Evolutionary conservation across 2,329 filamentous ascomycete genomes (phyloP).

Genomic region (Ambrosiella beaveri): DNA sequence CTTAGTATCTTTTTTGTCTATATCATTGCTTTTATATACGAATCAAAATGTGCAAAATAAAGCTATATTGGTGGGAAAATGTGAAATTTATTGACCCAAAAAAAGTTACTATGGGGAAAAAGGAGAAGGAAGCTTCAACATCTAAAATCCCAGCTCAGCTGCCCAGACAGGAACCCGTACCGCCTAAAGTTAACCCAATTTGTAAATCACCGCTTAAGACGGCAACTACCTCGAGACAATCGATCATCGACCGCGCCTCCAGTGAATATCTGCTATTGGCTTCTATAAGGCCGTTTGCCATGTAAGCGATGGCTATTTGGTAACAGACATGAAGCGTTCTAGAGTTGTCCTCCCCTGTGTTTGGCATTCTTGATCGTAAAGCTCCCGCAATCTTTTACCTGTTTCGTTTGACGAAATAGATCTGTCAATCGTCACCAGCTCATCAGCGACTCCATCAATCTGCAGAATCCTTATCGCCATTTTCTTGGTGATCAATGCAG

Average conservation of each 20-base stretch:
- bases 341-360: too few relatives aligned
- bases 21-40: too few relatives aligned
- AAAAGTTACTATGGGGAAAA: not conserved
- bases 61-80: not conserved
- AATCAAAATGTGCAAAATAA: too few relatives aligned
- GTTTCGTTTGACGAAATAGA: too few relatives aligned
- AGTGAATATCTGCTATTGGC: not conserved
- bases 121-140: not conserved
- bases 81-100: not conserved
- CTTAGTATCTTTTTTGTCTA: too few relatives aligned
- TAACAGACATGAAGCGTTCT: not conserved
- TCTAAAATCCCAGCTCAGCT: not conserved
- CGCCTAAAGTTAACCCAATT: not conserved
- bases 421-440: not conserved
- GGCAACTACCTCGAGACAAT: not conserved
- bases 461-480: not conserved
- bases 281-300: not conserved
- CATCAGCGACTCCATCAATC: not conserved
- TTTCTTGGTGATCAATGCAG: not conserved
- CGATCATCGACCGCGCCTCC: not conserved
- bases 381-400: too few relatives aligned
- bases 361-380: too few relatives aligned
- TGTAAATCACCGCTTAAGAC: slow-evolving; percentile 1
- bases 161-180: not conserved
- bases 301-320: not conserved